Evolutionary conservation across 495 filamentous ascomycete genomes (phyloP).

Genomic region (Glonium stellatum): DNA sequence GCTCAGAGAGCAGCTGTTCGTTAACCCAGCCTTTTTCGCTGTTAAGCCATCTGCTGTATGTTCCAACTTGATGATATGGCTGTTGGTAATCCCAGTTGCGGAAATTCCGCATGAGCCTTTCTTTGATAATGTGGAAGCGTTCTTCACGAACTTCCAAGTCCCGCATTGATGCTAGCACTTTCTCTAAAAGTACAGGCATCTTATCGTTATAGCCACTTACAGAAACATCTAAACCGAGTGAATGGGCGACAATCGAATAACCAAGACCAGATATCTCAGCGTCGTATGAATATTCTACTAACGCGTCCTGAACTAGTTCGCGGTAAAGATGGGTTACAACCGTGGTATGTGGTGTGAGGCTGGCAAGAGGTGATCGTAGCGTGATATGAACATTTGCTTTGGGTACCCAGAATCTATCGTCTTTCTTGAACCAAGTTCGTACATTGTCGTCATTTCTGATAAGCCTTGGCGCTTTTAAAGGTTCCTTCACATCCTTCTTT

Average conservation of each 20-base stretch:
- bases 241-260: constrained; percentile 66
- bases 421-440: constrained; percentile 97
- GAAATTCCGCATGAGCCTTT: constrained; percentile 65
- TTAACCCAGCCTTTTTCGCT: constrained; percentile 70
- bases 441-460: constrained; percentile 78
- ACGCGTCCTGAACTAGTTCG: constrained; percentile 78
- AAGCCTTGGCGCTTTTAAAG: constrained; percentile 67
- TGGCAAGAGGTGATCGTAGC: constrained; percentile 69
- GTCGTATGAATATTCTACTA: constrained; percentile 94
- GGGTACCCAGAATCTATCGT: constrained; percentile 97
- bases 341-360: constrained; percentile 65
- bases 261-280: constrained; percentile 88
- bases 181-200: constrained; percentile 82
- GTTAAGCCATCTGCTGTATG: constrained; percentile 72
- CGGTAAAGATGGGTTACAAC: constrained; percentile 78
- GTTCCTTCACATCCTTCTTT: constrained; percentile 76
- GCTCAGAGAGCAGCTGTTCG: constrained; percentile 71
- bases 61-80: constrained; percentile 85
- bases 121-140: constrained; percentile 87
- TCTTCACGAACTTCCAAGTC: constrained; percentile 75
- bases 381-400: constrained; percentile 80
- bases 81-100: constrained; percentile 81
- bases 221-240: constrained; percentile 67
- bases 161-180: constrained; percentile 79
- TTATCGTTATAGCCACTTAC: constrained; percentile 95